phyloP scores from a whole-genome alignment of 164 flowering plant genomes.

The Stephania cephalantha region DNA sequence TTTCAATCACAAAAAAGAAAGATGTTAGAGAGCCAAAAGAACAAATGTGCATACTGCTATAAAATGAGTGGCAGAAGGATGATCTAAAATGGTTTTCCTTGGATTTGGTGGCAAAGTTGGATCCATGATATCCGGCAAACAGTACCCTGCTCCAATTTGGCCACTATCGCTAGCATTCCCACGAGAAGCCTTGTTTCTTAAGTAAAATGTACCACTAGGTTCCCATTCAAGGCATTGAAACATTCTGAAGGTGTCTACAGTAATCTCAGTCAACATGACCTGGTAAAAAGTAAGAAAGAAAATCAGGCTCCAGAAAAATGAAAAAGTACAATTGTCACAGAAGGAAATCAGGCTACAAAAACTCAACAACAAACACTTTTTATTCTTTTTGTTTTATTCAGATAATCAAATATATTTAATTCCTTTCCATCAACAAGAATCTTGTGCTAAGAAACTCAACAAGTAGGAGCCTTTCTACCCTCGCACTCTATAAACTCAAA shows the following conservation, averaged over 20 bases:
- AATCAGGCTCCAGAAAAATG: background rate
- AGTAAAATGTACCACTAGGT: constrained; percentile 79
- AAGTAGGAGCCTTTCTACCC: too few relatives aligned
- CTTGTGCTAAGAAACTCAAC: too few relatives aligned
- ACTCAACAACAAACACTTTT: background rate
- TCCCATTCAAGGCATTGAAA: constrained; percentile 95
- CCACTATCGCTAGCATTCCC: constrained; percentile 25
- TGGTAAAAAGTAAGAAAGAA: constrained; percentile 24
- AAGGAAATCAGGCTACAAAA: too few relatives aligned
- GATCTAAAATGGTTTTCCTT: constrained; percentile 69
- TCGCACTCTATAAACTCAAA: too few relatives aligned
- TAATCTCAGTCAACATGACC: constrained; percentile 88
- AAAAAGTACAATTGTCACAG: background rate
- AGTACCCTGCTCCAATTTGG: constrained; percentile 42
- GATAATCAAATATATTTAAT: too few relatives aligned
- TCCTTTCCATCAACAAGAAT: too few relatives aligned
- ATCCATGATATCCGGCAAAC: constrained; percentile 39
- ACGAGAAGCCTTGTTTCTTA: constrained; percentile 17
- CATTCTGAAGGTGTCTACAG: constrained; percentile 80
- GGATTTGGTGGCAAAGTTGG: constrained; percentile 78
- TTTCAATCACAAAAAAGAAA: too few relatives aligned
- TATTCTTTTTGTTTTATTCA: too few relatives aligned
- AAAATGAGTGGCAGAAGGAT: constrained; percentile 65
- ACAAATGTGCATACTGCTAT: constrained; percentile 59
- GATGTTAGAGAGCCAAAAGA: background rate